Conservation (phyloP, 2,329 filamentous ascomycete species). For the Teratosphaeria viscida region DNA sequence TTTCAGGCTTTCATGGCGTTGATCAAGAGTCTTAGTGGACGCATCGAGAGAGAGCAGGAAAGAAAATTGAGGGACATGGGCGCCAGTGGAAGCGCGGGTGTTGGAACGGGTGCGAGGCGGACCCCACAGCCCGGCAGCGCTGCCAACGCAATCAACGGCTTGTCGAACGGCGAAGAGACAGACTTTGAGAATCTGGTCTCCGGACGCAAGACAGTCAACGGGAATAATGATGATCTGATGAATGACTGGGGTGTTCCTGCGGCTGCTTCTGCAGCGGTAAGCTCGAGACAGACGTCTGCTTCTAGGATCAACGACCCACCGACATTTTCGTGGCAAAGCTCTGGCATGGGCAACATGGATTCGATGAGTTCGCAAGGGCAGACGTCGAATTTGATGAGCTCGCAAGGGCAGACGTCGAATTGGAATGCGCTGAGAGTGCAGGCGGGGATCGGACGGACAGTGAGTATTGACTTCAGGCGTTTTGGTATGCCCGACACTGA, state of each 20-base stretch:
- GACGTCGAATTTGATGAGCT: conserved; percentile 7
- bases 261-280: conserved; percentile 16
- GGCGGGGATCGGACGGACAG: neutral
- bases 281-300: conserved; percentile 1
- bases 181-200: conserved; percentile 89
- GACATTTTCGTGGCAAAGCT: conserved; percentile 37
- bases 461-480: conserved; percentile 4
- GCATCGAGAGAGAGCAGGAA: conserved; percentile 80
- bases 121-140: neutral
- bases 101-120: conserved; percentile 8
- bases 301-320: conserved; percentile 20
- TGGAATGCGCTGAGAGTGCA: conserved; percentile 4
- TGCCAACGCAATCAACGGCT: conserved; percentile 34
- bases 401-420: conserved; percentile 3
- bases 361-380: conserved; percentile 6
- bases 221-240: conserved; percentile 27
- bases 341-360: conserved; percentile 1
- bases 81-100: conserved; percentile 29
- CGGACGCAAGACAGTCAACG: conserved; percentile 44
- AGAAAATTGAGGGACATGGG: conserved; percentile 74
- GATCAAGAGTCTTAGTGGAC: conserved; percentile 67
- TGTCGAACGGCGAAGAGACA: conserved; percentile 49
- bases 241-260: conserved; percentile 33
- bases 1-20: conserved; percentile 85
- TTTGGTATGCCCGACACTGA: conserved; percentile 12